phyloP scores from a whole-genome alignment of 345 rosid genomes.

The Eucalyptus erythrocorys region DNA sequence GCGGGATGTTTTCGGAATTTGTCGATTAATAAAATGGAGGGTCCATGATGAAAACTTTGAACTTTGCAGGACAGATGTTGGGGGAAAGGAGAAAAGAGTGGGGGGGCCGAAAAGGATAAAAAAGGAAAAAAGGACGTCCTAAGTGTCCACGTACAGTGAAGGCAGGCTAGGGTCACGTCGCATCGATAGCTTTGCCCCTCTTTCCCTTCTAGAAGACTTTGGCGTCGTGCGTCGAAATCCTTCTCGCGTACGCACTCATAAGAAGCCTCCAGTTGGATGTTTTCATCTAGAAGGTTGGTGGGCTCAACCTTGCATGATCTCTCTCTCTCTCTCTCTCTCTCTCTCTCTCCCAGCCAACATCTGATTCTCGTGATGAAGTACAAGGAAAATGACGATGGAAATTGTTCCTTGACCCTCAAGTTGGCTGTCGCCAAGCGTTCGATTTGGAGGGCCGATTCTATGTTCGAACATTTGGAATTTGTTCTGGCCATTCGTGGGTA shows the following conservation, averaged over 20 bases:
- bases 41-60: background rate
- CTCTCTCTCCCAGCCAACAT: background rate
- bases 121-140: background rate
- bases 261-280: background rate
- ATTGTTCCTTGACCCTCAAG: background rate
- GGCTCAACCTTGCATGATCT: background rate
- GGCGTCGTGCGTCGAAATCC: background rate
- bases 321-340: background rate
- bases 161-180: background rate
- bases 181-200: background rate
- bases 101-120: background rate
- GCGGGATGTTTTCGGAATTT: background rate
- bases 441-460: background rate
- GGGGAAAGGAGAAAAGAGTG: background rate
- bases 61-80: background rate
- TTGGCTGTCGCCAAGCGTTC: background rate
- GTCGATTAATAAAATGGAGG: background rate
- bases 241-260: background rate
- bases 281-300: background rate
- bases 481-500: accelerated
- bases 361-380: background rate
- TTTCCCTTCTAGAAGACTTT: background rate
- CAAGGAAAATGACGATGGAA: background rate
- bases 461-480: background rate
- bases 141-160: background rate